Evolutionary conservation across 768 basidiomycete species (phyloP), one percentile per base, ranked within the genome.

Genomic region (Lanmaoa rubissima): DNA sequence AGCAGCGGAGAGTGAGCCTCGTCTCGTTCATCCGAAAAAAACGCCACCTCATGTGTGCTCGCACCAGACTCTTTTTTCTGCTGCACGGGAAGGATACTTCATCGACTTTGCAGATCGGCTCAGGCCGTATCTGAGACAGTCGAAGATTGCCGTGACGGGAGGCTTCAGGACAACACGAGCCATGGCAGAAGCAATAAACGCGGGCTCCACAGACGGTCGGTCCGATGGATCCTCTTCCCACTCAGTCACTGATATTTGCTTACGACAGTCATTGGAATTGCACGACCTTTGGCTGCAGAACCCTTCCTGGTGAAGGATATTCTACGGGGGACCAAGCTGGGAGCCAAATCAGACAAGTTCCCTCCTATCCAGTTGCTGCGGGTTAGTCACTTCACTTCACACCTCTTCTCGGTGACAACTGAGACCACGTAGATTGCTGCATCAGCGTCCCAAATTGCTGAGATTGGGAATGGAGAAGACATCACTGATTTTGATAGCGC

Each of bases 311-410:
- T 58, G 24, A 65, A 63, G 50, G 68, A 72, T 10, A 62, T 72
- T 40, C 26, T 73, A 40, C 64, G 57, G 17, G 70, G 70, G 11
- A 48, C 43, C 13, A 72, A 65, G 44, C 19, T 43, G 4, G 49
- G 42, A 17, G 70, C 68, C 35, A 72, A 70, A 40, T 17, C 60
- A 19, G 61, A 70, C 32, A 65, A 58, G 32, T 53, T 74, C 3
- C 79, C 78, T 17, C 72, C 74, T 10, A 76, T 79, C 13, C 79
- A 69, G 13, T 46, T 70, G 5, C 45, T 73, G 9, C 66, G 62
- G 50, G 70, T 73, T n/a, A 55, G 64, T 61, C 16, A 16, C 36
- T 40, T 48, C 13, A 21, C 7, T 38, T 17, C 40, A 24, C 5
- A 31, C 10, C 39, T n/a, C 31, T 40, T 16, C 10, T 31, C 1